A percentile compares a stretch with the other conserved stretches of the same genome.
Conservation (phyloP, 108 stramenopile species). For the Nitzschia sp. region DNA sequence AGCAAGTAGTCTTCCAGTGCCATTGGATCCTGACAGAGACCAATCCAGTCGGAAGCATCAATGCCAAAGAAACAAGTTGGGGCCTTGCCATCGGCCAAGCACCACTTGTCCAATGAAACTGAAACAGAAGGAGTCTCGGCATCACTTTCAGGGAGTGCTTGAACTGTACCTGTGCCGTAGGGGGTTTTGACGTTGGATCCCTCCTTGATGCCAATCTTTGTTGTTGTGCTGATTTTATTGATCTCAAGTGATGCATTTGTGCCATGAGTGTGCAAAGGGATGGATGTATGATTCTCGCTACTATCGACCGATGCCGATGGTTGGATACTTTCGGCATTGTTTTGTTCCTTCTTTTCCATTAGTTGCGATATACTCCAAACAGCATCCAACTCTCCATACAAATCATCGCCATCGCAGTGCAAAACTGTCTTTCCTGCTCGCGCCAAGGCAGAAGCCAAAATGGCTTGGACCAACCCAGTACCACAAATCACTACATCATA, state of each 20-base stretch:
- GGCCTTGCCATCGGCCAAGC: constrained; percentile 31
- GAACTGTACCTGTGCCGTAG: constrained; percentile 41
- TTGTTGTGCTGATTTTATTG: not conserved
- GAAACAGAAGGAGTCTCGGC: not conserved
- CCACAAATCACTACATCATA: constrained; percentile 82
- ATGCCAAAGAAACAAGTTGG: constrained; percentile 29
- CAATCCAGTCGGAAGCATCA: not conserved
- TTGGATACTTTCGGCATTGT: not conserved
- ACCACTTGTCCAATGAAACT: constrained; percentile 36
- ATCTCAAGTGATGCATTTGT: constrained; percentile 6
- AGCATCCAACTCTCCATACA: constrained; percentile 81
- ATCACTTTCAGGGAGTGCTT: constrained; percentile 14
- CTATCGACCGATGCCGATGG: not conserved
- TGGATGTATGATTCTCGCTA: not conserved
- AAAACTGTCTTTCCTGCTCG: constrained; percentile 68
- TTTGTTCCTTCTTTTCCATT: constrained; percentile 14
- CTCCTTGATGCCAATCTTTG: constrained; percentile 18
- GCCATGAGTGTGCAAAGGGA: constrained; percentile 25
- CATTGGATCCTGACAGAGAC: not conserved
- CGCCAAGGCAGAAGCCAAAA: constrained; percentile 73
- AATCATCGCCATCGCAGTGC: constrained; percentile 76
- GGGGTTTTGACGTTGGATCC: constrained; percentile 35
- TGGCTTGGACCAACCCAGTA: constrained; percentile 73
- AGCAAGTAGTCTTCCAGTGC: constrained; percentile 25
- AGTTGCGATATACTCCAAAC: constrained; percentile 48